Evolutionary conservation across 2,329 filamentous ascomycete genomes (phyloP).

Genomic region (Colletotrichum liriopes): DNA sequence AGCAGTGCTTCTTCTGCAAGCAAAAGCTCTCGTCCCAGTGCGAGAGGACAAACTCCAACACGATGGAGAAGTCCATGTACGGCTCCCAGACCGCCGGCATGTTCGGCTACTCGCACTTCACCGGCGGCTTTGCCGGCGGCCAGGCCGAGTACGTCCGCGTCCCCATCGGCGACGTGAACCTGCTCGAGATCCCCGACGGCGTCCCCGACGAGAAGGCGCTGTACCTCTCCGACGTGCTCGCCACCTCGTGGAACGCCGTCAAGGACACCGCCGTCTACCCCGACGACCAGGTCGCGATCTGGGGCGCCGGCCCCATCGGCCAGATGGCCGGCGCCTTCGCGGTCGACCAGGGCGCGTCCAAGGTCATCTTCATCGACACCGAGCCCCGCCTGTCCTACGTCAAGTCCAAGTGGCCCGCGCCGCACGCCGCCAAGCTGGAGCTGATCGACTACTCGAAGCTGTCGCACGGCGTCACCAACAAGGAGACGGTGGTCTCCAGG

Average conservation of each 20-base stretch:
- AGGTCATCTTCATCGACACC: slow-evolving; percentile 85
- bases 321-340: slow-evolving; percentile 87
- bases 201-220: slow-evolving; percentile 88
- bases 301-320: slow-evolving; percentile 88
- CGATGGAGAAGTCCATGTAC: slow-evolving; percentile 81
- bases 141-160: slow-evolving; percentile 91
- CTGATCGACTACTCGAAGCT: slow-evolving; percentile 78
- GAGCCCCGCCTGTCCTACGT: slow-evolving; percentile 80
- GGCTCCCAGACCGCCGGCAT: slow-evolving; percentile 82
- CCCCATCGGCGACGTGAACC: slow-evolving; percentile 84
- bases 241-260: slow-evolving; percentile 86
- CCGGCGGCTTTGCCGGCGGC: slow-evolving; percentile 88
- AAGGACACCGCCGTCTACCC: slow-evolving; percentile 87
- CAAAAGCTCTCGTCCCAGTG: slow-evolving; percentile 86
- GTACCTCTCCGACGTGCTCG: slow-evolving; percentile 85
- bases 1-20: slow-evolving; percentile 81
- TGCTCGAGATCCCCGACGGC: slow-evolving; percentile 82
- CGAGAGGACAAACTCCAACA: slow-evolving; percentile 84
- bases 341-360: slow-evolving; percentile 79
- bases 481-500: slow-evolving; percentile 76
- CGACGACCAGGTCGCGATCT: slow-evolving; percentile 84
- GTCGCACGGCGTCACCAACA: slow-evolving; percentile 69
- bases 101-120: slow-evolving; percentile 84
- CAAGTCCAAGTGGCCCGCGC: slow-evolving; percentile 70
- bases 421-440: slow-evolving; percentile 70